Conservation (phyloP, 169 alveolate species). For the Plasmodium malariae region DNA sequence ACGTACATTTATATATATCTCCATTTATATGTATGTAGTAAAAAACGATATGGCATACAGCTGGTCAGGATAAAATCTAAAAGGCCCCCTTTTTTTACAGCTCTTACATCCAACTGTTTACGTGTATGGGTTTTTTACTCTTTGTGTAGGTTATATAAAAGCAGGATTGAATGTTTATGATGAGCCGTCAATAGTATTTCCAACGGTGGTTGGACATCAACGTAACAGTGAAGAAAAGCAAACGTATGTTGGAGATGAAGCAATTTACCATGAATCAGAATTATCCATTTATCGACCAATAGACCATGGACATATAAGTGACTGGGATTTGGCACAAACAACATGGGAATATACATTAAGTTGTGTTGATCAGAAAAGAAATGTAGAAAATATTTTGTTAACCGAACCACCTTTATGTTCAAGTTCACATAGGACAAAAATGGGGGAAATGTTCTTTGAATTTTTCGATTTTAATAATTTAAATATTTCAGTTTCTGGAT, state of each 20-base stretch:
- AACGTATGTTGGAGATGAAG: conserved; percentile 78
- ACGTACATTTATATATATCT: too few relatives aligned
- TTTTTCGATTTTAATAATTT: conserved; percentile 85
- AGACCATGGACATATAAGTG: conserved; percentile 79
- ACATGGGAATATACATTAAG: conserved; percentile 55
- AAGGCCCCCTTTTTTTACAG: too few relatives aligned
- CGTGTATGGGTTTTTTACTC: neutral
- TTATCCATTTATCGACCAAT: conserved; percentile 78
- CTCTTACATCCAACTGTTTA: too few relatives aligned
- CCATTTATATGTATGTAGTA: too few relatives aligned
- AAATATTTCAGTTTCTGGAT: conserved; percentile 88
- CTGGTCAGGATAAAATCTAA: neutral
- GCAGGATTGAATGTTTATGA: conserved; percentile 33
- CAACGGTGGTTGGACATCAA: conserved; percentile 36
- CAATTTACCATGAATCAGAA: conserved; percentile 57
- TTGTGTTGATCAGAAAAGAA: conserved; percentile 41
- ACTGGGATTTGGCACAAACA: conserved; percentile 52
- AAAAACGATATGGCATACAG: too few relatives aligned
- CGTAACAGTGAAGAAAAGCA: conserved; percentile 4
- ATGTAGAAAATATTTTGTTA: conserved; percentile 73
- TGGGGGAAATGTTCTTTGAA: conserved; percentile 91
- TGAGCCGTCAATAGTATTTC: conserved; percentile 57
- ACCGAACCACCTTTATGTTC: conserved; percentile 84
- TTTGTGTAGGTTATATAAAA: conserved; percentile 45
- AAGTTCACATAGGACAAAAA: conserved; percentile 80